phyloP scores from a whole-genome alignment of 208 protist species.

The Trypanosoma vivax region DNA sequence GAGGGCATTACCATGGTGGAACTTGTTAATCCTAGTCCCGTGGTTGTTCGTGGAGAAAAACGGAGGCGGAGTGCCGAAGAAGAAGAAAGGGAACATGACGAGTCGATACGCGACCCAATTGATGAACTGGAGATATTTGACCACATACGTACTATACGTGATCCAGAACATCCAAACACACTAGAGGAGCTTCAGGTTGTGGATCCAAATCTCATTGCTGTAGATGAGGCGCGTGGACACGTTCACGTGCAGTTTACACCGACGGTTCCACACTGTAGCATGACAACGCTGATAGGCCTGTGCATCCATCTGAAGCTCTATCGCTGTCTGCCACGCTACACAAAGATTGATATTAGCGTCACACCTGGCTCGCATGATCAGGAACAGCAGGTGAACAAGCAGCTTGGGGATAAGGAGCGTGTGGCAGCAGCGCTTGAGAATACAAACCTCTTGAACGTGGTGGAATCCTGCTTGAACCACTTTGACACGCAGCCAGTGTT shows the following conservation, averaged over 20 bases:
- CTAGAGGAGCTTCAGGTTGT: constrained; percentile 97
- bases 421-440: constrained; percentile 98
- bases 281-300: constrained; percentile 98
- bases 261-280: constrained; percentile 97
- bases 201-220: constrained; percentile 79
- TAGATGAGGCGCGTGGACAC: constrained; percentile 63
- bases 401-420: constrained; percentile 98
- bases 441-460: constrained; percentile 71
- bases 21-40: constrained; percentile 68
- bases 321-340: constrained; percentile 88
- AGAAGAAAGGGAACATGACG: constrained; percentile 42
- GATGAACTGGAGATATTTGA: constrained; percentile 95
- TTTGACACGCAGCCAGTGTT: constrained; percentile 26
- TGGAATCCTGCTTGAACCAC: constrained; percentile 81
- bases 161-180: constrained; percentile 98
- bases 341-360: constrained; percentile 93
- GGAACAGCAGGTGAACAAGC: constrained; percentile 97
- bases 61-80: constrained; percentile 31
- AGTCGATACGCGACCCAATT: constrained; percentile 70
- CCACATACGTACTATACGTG: constrained; percentile 94
- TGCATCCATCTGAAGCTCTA: constrained; percentile 95
- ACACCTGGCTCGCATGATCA: constrained; percentile 91
- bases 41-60: constrained; percentile 30
- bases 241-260: constrained; percentile 96
- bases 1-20: constrained; percentile 14